Conservation (phyloP, 1,284 basidiomycete species). For the Wolfiporia cocos region DNA sequence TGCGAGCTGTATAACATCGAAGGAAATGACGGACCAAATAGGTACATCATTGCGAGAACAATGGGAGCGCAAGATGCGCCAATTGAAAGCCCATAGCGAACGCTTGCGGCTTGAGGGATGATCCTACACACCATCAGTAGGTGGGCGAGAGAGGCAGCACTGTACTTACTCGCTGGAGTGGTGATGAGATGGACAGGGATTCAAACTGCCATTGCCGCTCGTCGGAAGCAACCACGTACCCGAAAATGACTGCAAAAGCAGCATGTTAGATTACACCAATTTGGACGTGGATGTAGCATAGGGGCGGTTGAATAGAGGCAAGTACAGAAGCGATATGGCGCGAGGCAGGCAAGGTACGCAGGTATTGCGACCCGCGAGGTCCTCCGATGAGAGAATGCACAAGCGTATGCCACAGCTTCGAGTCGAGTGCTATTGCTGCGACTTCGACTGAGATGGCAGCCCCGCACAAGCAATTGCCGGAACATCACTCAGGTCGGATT, state of each 20-base stretch:
- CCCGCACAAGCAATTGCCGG: neutral
- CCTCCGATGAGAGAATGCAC: no score
- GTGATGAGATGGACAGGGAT: no score
- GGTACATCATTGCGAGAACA: slow-evolving; percentile 75
- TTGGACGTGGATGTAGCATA: neutral
- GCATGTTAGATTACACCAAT: neutral
- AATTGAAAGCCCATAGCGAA: slow-evolving; percentile 85
- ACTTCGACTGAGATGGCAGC: neutral
- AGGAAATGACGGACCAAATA: slow-evolving; percentile 66
- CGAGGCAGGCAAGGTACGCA: neutral
- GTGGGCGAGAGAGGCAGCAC: no score
- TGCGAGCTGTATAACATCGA: no score
- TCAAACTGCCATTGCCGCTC: no score
- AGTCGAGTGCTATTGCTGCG: no score
- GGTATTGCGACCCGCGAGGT: no score
- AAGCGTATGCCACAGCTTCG: no score
- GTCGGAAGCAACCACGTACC: no score
- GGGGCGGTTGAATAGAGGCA: no score
- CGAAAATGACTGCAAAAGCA: slow-evolving; percentile 60
- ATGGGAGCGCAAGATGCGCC: slow-evolving; percentile 85
- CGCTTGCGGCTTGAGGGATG: slow-evolving; percentile 85
- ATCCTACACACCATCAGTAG: slow-evolving; percentile 58
- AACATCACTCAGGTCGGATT: slow-evolving; percentile 1
- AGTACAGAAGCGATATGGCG: neutral
- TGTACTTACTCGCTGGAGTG: no score